Evolutionary conservation across 2,329 filamentous ascomycete species (phyloP).

Genomic region (Gnomoniopsis sp.): DNA sequence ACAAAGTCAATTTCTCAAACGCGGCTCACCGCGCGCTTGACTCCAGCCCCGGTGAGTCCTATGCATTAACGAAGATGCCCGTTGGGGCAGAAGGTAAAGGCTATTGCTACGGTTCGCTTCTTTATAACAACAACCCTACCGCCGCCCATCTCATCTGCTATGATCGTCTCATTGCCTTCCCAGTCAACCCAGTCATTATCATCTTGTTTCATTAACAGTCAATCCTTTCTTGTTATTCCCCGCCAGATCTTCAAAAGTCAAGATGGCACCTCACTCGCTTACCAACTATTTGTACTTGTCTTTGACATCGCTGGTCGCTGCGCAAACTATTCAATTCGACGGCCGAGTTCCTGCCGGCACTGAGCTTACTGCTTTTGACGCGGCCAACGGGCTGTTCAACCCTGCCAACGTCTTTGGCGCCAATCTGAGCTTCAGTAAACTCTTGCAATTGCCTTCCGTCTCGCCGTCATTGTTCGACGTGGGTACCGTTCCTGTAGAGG

Average conservation of each 20-base stretch:
- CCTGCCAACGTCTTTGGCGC: constrained; percentile 50
- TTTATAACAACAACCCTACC: constrained; percentile 6
- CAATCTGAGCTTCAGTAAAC: constrained; percentile 48
- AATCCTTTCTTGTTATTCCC: not conserved
- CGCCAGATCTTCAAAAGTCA: not conserved
- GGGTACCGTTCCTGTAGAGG: constrained; percentile 44
- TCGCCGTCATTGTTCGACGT: constrained; percentile 42
- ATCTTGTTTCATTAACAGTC: not conserved
- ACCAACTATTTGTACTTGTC: not conserved
- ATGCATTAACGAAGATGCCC: too few relatives aligned
- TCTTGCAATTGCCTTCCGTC: constrained; percentile 44
- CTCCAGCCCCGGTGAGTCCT: too few relatives aligned
- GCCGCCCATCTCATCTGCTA: not conserved
- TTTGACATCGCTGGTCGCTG: constrained; percentile 15
- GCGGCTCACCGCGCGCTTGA: not conserved
- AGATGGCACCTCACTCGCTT: constrained; percentile 7
- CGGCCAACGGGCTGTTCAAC: constrained; percentile 42
- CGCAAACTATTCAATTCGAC: constrained; percentile 38
- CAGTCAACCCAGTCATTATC: not conserved
- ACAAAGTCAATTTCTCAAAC: constrained; percentile 13
- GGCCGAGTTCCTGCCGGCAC: constrained; percentile 40
- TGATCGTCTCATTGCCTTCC: not conserved
- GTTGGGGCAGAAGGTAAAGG: too few relatives aligned
- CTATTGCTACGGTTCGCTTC: too few relatives aligned
- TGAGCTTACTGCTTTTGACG: constrained; percentile 37